Conservation (phyloP, 345 rosid species). For the Erodium maritimum region DNA sequence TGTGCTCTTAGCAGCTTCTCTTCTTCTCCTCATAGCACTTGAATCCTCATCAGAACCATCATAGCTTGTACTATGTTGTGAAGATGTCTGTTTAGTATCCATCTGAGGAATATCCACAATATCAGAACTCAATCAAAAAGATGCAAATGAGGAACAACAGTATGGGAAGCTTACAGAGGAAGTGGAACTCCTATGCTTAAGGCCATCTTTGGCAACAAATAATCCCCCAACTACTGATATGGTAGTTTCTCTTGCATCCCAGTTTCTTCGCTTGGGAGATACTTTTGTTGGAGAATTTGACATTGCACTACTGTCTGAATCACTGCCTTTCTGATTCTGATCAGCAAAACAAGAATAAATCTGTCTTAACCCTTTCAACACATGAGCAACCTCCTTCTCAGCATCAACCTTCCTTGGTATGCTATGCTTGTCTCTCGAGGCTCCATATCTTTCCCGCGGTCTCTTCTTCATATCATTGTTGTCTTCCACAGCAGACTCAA, state of each 20-base stretch:
- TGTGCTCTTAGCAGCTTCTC: conserved; percentile 15
- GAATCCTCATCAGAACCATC: conserved; percentile 25
- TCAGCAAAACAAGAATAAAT: not conserved
- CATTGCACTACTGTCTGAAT: conserved; percentile 27
- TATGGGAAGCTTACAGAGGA: not conserved
- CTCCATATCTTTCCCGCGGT: conserved; percentile 14
- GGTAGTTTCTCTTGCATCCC: conserved; percentile 21
- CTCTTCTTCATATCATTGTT: conserved; percentile 5
- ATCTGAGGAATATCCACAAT: not conserved
- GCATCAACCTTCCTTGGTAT: conserved; percentile 1
- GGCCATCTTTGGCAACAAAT: conserved; percentile 18
- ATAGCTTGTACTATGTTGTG: conserved; percentile 12
- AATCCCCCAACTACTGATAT: conserved; percentile 20
- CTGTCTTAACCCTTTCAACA: conserved; percentile 10
- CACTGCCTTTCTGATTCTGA: conserved; percentile 18
- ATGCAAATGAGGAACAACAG: not conserved
- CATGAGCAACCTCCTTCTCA: conserved; percentile 11
- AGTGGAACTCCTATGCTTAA: not conserved
- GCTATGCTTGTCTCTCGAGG: too few species aligned
- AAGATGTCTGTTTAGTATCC: not conserved
- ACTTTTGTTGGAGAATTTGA: conserved; percentile 14
- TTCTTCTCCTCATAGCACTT: conserved; percentile 17
- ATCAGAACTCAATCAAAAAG: not conserved
- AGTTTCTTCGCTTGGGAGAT: conserved; percentile 33
- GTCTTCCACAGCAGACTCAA: conserved; percentile 16